Conservation (phyloP, 495 filamentous ascomycete species). For the Parathielavia appendiculata region DNA sequence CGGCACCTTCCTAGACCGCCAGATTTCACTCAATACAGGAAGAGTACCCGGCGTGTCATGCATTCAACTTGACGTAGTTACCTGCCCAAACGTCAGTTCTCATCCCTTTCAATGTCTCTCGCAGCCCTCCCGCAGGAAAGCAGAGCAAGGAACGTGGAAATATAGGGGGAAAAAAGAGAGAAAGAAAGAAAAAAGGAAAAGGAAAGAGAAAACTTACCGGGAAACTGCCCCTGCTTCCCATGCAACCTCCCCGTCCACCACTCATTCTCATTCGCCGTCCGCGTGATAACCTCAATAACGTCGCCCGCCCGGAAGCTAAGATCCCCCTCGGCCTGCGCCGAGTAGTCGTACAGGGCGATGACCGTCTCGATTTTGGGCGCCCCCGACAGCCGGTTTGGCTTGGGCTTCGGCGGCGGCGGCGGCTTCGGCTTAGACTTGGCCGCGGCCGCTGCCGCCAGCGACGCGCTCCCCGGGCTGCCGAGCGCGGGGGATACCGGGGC, state of each 20-base stretch:
- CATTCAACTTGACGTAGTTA: slow-evolving; percentile 42
- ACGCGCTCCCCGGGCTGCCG: slow-evolving; percentile 13
- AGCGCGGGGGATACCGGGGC: slow-evolving; percentile 12
- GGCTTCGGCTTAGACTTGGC: slow-evolving; percentile 78
- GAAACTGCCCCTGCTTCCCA: slow-evolving; percentile 85
- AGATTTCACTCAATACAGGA: no score
- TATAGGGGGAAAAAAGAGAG: background rate
- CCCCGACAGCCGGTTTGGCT: slow-evolving; percentile 69
- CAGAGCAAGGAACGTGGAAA: background rate
- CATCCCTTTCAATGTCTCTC: background rate
- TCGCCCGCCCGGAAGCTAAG: slow-evolving; percentile 88
- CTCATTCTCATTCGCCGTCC: slow-evolving; percentile 85
- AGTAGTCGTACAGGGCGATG: slow-evolving; percentile 88
- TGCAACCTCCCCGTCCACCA: slow-evolving; percentile 87
- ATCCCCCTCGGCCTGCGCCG: slow-evolving; percentile 92
- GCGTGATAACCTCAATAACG: slow-evolving; percentile 76
- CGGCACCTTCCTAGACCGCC: no score
- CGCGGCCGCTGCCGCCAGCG: slow-evolving; percentile 60
- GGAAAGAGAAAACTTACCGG: slow-evolving; percentile 56
- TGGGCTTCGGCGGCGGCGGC: slow-evolving; percentile 77
- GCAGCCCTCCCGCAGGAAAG: background rate
- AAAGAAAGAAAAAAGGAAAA: background rate
- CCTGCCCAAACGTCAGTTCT: slow-evolving; percentile 22
- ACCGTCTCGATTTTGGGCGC: slow-evolving; percentile 63
- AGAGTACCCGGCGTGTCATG: slow-evolving; percentile 11